These are phyloP conservation scores for Pouteria campechiana DNA, from an alignment of 179 eudicot genomes.

Conservation along the genomic window DNA sequence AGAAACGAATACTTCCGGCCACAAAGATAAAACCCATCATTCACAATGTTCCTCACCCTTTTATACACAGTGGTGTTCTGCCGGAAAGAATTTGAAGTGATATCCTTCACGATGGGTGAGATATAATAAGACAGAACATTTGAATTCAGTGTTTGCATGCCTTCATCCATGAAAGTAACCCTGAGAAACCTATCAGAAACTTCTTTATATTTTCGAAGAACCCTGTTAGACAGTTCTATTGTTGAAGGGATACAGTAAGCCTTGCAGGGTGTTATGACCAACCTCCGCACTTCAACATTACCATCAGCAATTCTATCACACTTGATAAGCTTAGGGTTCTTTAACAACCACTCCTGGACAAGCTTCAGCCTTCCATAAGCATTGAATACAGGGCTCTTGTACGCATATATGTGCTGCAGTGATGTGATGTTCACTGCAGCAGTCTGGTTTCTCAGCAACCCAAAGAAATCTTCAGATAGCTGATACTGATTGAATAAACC, in stretches of 20 bases:
- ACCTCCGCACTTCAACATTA: constrained; percentile 57
- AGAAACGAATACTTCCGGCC: constrained; percentile 70
- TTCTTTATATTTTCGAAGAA: constrained; percentile 50
- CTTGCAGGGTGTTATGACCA: constrained; percentile 75
- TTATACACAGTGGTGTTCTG: constrained; percentile 55
- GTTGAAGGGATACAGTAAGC: constrained; percentile 88
- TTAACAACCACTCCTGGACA: constrained; percentile 63
- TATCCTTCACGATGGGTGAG: constrained; percentile 50
- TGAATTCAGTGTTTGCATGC: constrained; percentile 52
- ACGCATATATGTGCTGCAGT: constrained; percentile 55
- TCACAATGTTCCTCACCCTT: constrained; percentile 42
- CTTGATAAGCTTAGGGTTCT: constrained; percentile 52
- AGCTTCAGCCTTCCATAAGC: constrained; percentile 32
- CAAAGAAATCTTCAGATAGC: constrained; percentile 35
- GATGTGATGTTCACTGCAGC: constrained; percentile 54
- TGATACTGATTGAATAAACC: constrained; percentile 68
- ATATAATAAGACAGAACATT: constrained; percentile 43
- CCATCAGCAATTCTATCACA: constrained; percentile 28
- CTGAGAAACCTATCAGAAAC: constrained; percentile 80
- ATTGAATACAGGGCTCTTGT: constrained; percentile 49
- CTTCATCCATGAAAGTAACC: constrained; percentile 94
- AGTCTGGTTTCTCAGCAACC: constrained; percentile 34
- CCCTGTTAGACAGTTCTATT: constrained; percentile 76
- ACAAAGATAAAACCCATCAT: constrained; percentile 54
- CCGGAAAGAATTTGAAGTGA: constrained; percentile 20